Evolutionary conservation across 257 asterid genomes (phyloP), one percentile per base, ranked within the genome.

Genomic region (Gentiana dahurica): DNA sequence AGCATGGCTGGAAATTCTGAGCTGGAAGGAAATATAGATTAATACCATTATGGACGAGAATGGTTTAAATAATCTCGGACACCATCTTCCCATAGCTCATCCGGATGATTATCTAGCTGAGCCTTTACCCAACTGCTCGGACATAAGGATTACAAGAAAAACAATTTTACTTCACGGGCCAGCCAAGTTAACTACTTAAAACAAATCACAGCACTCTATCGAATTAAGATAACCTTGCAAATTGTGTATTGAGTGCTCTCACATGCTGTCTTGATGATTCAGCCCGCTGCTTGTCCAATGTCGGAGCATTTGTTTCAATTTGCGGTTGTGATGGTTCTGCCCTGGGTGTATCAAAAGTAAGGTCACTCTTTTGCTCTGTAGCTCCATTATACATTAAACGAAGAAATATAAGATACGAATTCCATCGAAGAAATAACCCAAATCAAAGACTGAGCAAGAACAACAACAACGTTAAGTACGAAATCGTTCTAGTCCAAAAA

Each of bases 81-180:
- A 65, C 97, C 99, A 57, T 88, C 99, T 68, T 83, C 95, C 99
- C 99, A 92, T 53, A 92, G 95, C 79, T 88, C 99, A 66, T 92
- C 97, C 36, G 99, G 97, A 66, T 92, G 94, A 75, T 83, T 79
- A 63, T 78, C 79, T 57, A 92, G 52, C 63, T 88, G 99, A 34
- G 69, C 61, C 76, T 83, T 94, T 62, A 92, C 77, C 99, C 99
- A 92, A 78, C 99, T 92, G 97, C 57, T 36, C 12, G 10, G 37
- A 46, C 15, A 2, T 4, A 49, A 44, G 4, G 5, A 37, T 8
- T 38, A 24, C 12, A 15, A 15, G 24, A 15, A 15, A 15, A 15
- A 15, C 24, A 15, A 15, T 15, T 15, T 15, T 15, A 15, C 24
- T 15, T 15, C 24, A 15, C 24, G 24, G 24, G 24, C 24, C 24